phyloP scores from a whole-genome alignment of 2,329 filamentous ascomycete genomes.

The Verticillium klebahnii region DNA sequence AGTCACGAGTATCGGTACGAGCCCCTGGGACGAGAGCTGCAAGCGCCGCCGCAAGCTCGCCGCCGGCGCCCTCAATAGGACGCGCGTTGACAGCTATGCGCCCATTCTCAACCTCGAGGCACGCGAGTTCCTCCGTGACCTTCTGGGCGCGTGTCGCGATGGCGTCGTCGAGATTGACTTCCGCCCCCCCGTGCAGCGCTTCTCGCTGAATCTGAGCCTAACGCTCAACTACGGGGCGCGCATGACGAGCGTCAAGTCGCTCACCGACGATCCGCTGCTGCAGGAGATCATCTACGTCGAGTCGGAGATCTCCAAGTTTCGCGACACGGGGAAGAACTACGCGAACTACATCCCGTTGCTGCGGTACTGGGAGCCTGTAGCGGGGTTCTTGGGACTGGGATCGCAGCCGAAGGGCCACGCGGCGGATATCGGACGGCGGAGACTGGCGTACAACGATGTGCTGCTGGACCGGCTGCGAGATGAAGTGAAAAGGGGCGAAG shows the following conservation, averaged over 20 bases:
- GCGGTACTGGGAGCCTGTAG: constrained; percentile 3
- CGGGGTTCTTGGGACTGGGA: not conserved
- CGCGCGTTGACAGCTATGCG: constrained; percentile 62
- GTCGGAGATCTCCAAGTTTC: constrained; percentile 13
- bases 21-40: constrained; percentile 64
- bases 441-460: constrained; percentile 15
- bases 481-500: constrained; percentile 42
- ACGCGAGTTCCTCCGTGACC: constrained; percentile 52
- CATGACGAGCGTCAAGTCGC: constrained; percentile 1
- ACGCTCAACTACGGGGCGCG: constrained; percentile 63
- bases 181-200: constrained; percentile 57
- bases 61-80: constrained; percentile 60
- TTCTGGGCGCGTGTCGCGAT: constrained; percentile 50
- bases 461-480: constrained; percentile 14
- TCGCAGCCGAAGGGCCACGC: too few relatives aligned
- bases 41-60: constrained; percentile 62
- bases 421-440: constrained; percentile 13
- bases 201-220: constrained; percentile 58
- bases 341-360: constrained; percentile 18
- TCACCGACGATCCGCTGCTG: constrained; percentile 10
- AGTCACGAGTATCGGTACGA: constrained; percentile 52
- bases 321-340: constrained; percentile 16
- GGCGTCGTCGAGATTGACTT: constrained; percentile 53
- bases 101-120: constrained; percentile 49
- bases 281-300: constrained; percentile 17